Evolutionary conservation across 345 rosid species (phyloP), one percentile per base, ranked within the genome.

Genomic region (Nephelium lappaceum): DNA sequence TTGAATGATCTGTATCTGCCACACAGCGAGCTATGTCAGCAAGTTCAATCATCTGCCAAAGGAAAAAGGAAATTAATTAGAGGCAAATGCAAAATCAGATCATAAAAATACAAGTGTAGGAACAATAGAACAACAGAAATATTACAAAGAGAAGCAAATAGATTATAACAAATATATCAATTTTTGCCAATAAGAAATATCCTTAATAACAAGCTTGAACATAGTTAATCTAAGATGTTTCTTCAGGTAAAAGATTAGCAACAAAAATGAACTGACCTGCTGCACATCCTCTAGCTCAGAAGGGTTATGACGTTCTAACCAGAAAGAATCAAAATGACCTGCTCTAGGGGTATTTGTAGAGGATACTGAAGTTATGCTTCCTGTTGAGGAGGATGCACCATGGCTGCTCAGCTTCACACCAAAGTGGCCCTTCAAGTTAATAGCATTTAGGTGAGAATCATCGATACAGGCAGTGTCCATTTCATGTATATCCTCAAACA

Each of bases 401-500:
- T 87, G 42, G 88, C 86, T 81, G 81, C 87, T 82, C 65, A 91
- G 71, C 84, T 86, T 93, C 71, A 86, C 82, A 57, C 93, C 89
- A 31, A 90, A 79, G 60, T 83, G 90, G 74, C 85, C 84, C 87
- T 87, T 91, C 49, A 89, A 65, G 79, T 82, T 88, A 71, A 84
- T 75, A 78, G 88, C 78, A 51, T 82, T 78, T 24, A 76, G 81
- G 72, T 77, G 81, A 72, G 91, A 87, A 79, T 93, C 93, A 45
- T 93, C 97, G 57, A 93, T 91, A 73, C 76, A 85, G 73, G 97
- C 91, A 49, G 95, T 91, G 81, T 93, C 95, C 97, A 93, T 93
- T 77, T 91, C 97, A 86, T 93, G 97, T 84, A 91, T 89, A 79
- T 93, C 97, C 81, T 93, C 97, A 85, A 91, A 91, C 95, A 93